Percentiles rank a stretch among this genome's conserved stretches.
Conservation (phyloP, 2,329 filamentous ascomycete genomes). For the Bipolaris victoriae region DNA sequence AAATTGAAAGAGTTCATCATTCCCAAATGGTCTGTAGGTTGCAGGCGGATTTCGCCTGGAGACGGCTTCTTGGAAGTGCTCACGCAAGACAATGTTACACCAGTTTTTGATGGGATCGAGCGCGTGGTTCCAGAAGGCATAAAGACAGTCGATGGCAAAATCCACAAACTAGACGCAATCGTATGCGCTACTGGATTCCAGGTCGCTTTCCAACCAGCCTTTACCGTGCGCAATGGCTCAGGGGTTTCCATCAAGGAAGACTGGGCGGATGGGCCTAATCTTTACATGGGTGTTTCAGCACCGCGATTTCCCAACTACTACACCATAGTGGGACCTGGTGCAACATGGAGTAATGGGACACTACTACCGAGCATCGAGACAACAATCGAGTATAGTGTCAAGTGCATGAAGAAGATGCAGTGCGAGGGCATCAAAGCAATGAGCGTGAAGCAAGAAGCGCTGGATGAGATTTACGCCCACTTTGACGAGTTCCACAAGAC, state of each 20-base stretch:
- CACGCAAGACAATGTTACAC: constrained; percentile 38
- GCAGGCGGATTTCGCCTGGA: constrained; percentile 41
- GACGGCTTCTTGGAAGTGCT: constrained; percentile 44
- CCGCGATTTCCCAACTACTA: constrained; percentile 56
- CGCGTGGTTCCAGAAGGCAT: constrained; percentile 48
- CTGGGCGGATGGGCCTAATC: constrained; percentile 50
- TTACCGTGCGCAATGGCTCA: constrained; percentile 50
- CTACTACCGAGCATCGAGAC: constrained; percentile 55
- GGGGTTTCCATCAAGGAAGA: constrained; percentile 48
- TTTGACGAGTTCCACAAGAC: constrained; percentile 41
- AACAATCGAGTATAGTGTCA: constrained; percentile 43
- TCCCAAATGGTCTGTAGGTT: constrained; percentile 56
- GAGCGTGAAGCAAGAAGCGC: constrained; percentile 39
- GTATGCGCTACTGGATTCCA: constrained; percentile 45
- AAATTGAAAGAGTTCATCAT: constrained; percentile 55
- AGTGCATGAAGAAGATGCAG: constrained; percentile 45
- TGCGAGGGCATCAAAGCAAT: constrained; percentile 41
- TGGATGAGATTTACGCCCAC: constrained; percentile 41
- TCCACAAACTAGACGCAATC: constrained; percentile 42
- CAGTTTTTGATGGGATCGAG: constrained; percentile 37
- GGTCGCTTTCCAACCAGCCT: constrained; percentile 52
- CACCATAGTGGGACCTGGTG: constrained; percentile 51
- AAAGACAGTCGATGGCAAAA: constrained; percentile 35
- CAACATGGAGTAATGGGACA: constrained; percentile 55
- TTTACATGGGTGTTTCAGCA: constrained; percentile 52